These are phyloP conservation scores for Uronychia setigera DNA, from an alignment of 73 alveolate species.

Conservation along the genomic window DNA sequence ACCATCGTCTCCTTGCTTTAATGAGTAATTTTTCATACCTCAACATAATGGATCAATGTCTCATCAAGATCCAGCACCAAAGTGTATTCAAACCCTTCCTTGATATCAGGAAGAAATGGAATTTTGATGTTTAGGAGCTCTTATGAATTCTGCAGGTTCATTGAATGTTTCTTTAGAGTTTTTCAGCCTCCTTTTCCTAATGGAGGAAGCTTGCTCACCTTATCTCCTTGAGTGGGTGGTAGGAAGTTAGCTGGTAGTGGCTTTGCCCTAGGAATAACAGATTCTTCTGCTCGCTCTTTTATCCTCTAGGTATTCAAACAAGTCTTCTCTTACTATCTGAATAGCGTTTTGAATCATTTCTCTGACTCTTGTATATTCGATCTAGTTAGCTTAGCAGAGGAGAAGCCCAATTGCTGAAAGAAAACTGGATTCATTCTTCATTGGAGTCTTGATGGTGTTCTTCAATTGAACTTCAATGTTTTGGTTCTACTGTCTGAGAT, in stretches of 20 bases:
- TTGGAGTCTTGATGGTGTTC: not conserved
- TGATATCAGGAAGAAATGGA: conserved; percentile 16
- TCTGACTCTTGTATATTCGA: not conserved
- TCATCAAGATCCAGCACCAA: conserved; percentile 83
- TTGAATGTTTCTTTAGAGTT: too few relatives aligned
- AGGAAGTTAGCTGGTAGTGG: not conserved
- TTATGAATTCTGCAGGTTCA: not conserved
- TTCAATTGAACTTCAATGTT: not conserved
- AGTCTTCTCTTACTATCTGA: not conserved
- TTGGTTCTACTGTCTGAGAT: not conserved
- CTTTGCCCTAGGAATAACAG: not conserved
- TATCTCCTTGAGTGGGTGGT: not conserved
- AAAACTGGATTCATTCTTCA: not conserved
- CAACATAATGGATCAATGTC: conserved; percentile 66
- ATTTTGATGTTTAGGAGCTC: not conserved
- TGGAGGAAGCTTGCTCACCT: not conserved
- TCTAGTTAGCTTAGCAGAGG: not conserved
- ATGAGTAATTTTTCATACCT: not conserved
- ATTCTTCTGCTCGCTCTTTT: not conserved
- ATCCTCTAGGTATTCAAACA: not conserved
- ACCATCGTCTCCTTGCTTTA: not conserved
- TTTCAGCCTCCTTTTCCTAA: not conserved
- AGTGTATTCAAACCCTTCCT: conserved; percentile 42
- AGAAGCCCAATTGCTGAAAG: not conserved
- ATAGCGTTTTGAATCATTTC: not conserved